phyloP scores from a whole-genome alignment of 2,329 filamentous ascomycete genomes.

The Aspergillus sp. region DNA sequence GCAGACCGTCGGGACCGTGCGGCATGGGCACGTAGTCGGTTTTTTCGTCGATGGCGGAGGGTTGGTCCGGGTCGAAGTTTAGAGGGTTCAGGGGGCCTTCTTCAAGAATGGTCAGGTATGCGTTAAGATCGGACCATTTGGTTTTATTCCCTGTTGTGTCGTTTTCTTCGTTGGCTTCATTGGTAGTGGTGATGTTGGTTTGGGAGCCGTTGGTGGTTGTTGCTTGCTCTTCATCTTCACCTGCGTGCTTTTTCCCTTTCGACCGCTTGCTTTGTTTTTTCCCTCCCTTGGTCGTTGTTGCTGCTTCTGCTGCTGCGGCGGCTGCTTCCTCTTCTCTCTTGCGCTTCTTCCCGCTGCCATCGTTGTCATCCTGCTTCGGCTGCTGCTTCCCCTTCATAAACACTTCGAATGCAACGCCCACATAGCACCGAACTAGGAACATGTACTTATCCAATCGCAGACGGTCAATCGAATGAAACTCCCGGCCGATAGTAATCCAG shows the following conservation, averaged over 20 bases:
- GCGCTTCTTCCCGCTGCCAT: constrained; percentile 19
- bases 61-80: constrained; percentile 31
- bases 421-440: constrained; percentile 68
- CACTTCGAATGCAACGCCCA: constrained; percentile 58
- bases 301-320: constrained; percentile 2
- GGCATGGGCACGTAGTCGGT: constrained; percentile 28
- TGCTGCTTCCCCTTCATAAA: constrained; percentile 24
- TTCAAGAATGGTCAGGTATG: constrained; percentile 33
- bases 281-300: constrained; percentile 16
- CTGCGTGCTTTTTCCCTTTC: constrained; percentile 12
- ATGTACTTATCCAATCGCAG: constrained; percentile 89
- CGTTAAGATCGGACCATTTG: constrained; percentile 27
- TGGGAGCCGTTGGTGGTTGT: background rate
- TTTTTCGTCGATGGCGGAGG: constrained; percentile 17
- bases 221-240: constrained; percentile 14
- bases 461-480: constrained; percentile 65
- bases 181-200: background rate
- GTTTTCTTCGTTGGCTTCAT: background rate
- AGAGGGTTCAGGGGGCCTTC: constrained; percentile 33
- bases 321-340: constrained; percentile 21
- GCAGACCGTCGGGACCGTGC: constrained; percentile 70
- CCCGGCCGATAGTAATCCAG: constrained; percentile 60
- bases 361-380: constrained; percentile 3
- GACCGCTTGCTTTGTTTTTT: constrained; percentile 23
- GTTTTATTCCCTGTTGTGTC: constrained; percentile 7